These are phyloP conservation scores for Podaxis mareebaensis DNA, from an alignment of 768 basidiomycete genomes.

Conservation along the genomic window DNA sequence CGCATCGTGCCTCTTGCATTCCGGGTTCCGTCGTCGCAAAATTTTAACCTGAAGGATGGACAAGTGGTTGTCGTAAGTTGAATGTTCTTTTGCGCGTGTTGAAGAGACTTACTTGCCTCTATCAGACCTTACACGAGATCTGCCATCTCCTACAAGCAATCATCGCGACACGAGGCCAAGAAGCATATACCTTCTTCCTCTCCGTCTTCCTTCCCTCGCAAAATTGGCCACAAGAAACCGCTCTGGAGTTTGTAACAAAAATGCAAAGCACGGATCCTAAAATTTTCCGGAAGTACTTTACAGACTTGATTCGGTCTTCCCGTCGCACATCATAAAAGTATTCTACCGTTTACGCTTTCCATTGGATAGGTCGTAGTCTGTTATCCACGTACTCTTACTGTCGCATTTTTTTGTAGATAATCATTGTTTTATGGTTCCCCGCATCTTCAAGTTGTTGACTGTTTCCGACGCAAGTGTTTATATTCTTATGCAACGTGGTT, in stretches of 20 bases:
- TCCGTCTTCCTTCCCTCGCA: conserved; percentile 84
- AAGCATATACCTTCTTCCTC: conserved; percentile 81
- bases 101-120: neutral
- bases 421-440: conserved; percentile 4
- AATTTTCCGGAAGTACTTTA: conserved; percentile 82
- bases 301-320: conserved; percentile 78
- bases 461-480: neutral
- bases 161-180: conserved; percentile 73
- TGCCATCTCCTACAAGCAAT: conserved; percentile 81
- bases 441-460: neutral
- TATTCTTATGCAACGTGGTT: neutral
- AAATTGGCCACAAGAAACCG: conserved; percentile 79
- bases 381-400: neutral
- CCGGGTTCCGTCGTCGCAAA: conserved; percentile 71
- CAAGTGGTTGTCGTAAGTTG: conserved; percentile 76
- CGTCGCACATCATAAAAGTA: conserved; percentile 57
- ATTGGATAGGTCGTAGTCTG: neutral
- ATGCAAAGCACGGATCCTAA: conserved; percentile 74
- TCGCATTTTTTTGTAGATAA: conserved; percentile 10
- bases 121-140: conserved; percentile 86
- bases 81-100: neutral
- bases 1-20: conserved; percentile 82
- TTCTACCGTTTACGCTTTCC: neutral
- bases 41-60: conserved; percentile 88
- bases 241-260: conserved; percentile 76